Base-by-base conservation (phyloP, 257 asterid genomes). In the Oldenlandia corymbosa region DNA sequence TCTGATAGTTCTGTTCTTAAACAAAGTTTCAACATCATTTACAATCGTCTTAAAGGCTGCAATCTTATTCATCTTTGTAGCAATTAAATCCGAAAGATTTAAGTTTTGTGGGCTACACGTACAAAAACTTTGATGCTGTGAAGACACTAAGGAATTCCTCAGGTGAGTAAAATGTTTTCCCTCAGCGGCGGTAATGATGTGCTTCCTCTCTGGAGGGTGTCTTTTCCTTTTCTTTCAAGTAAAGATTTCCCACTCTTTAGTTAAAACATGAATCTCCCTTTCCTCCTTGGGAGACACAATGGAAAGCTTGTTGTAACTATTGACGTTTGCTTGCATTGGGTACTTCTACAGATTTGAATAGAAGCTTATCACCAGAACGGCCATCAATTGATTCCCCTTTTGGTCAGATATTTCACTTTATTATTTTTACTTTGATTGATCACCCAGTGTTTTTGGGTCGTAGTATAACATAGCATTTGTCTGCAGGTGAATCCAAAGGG, bases 21-120 rank as follows among this genome's bases (percentile, higher is more conserved):
- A n/a, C n/a, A 34, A 34, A 34, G 9, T 36, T 39, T 10, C 39
- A 39, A 24, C 34, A 28, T 51, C 37, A 27, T 60, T 37, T 17
- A 11, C 34, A 1, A 54, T 43, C 11, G 32, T 56, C 4, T 45
- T 20, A 17, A 60, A 45, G 57, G 17, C 43, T 54, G 60, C 79
- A 66, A 75, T 70, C 18, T 32, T 72, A 28, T 23, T 21, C 71
- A 53, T 36, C 58, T 23, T 48, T 80, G 48, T 69, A 65, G 60
- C 55, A 68, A 60, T 58, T 45, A 75, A 62, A 76, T 70, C 91
- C 95, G 14, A 85, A 85, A 74, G 97, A 90, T 74, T 62, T 90
- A 78, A 90, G 83, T 69, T 90, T 90, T 46, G 95, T 90, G 84
- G 97, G 97, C 56, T 90, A 90, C 80, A 90, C 97, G 10, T 90